phyloP scores from a whole-genome alignment of 1,284 basidiomycete genomes.

The Neonothopanus nambi region DNA sequence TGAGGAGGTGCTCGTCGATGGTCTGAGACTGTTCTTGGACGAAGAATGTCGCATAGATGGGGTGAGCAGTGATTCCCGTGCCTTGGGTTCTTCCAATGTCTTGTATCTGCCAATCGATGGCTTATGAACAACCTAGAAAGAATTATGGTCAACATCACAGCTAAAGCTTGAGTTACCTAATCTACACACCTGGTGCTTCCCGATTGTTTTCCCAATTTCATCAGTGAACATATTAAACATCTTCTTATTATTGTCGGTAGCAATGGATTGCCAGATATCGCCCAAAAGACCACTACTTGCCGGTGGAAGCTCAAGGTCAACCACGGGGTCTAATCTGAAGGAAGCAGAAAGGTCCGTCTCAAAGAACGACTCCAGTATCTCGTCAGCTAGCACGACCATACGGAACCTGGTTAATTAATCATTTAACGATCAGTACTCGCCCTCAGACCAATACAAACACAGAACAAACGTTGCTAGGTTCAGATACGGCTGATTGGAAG shows the following conservation, averaged over 20 bases:
- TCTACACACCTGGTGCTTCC: conserved; percentile 74
- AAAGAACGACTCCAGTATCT: conserved; percentile 93
- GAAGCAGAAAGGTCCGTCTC: conserved; percentile 86
- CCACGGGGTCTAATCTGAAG: conserved; percentile 79
- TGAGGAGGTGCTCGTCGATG: conserved; percentile 23
- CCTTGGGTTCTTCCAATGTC: conserved; percentile 81
- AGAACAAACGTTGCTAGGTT: conserved; percentile 74
- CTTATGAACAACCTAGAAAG: conserved; percentile 63
- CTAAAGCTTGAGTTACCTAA: neutral
- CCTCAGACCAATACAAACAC: conserved; percentile 5
- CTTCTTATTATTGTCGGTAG: conserved; percentile 86
- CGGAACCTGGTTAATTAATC: conserved; percentile 69
- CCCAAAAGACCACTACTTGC: conserved; percentile 70
- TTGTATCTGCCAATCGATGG: conserved; percentile 88
- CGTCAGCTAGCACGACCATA: conserved; percentile 95
- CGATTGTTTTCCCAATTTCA: conserved; percentile 90
- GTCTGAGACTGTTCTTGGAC: conserved; percentile 52
- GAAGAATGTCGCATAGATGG: conserved; percentile 61
- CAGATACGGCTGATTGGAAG: conserved; percentile 83
- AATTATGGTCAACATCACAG: neutral
- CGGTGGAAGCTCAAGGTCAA: conserved; percentile 61
- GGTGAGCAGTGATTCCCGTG: conserved; percentile 83
- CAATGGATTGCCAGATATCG: conserved; percentile 85
- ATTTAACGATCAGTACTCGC: neutral
- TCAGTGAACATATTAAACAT: conserved; percentile 88